Percentiles rank a stretch among this genome's conserved stretches.
Conservation (phyloP, 2,329 filamentous ascomycete genomes). For the Apiospora rasikravindrae region DNA sequence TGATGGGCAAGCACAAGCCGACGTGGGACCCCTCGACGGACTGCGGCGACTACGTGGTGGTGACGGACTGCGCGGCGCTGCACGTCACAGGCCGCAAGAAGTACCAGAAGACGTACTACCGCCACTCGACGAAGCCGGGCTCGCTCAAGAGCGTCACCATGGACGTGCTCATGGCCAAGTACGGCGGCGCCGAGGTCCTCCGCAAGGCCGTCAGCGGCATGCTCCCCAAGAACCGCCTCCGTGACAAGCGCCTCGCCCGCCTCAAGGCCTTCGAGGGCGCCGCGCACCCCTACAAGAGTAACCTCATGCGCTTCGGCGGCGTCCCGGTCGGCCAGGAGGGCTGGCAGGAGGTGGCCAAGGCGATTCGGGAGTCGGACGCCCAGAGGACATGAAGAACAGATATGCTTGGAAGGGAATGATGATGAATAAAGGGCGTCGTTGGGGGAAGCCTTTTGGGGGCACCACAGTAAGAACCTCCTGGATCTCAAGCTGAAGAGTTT, state of each 20-base stretch:
- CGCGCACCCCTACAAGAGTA: conserved; percentile 88
- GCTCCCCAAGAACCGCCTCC: conserved; percentile 93
- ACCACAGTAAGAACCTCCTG: not conserved
- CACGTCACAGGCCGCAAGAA: conserved; percentile 91
- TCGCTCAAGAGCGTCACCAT: conserved; percentile 88
- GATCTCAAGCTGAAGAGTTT: conserved; percentile 1
- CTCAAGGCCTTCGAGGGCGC: conserved; percentile 96
- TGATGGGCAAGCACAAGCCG: conserved; percentile 99
- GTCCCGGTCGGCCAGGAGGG: conserved; percentile 58
- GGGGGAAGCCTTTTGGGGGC: not conserved
- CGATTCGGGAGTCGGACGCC: conserved; percentile 54
- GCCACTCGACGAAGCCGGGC: conserved; percentile 89
- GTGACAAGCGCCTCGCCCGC: conserved; percentile 84
- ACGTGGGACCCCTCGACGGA: conserved; percentile 97
- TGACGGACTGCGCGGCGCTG: conserved; percentile 84
- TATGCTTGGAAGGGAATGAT: not conserved
- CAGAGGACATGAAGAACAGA: conserved; percentile 51
- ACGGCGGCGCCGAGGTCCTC: conserved; percentile 90
- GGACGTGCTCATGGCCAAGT: conserved; percentile 93
- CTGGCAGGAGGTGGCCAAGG: conserved; percentile 58
- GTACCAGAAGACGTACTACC: conserved; percentile 94
- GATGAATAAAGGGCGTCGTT: not conserved
- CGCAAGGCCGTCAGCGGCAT: conserved; percentile 93
- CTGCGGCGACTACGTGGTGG: conserved; percentile 98
- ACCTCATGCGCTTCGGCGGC: conserved; percentile 76